Base-by-base conservation (phyloP, 257 asterid species). In the Oldenlandia corymbosa region DNA sequence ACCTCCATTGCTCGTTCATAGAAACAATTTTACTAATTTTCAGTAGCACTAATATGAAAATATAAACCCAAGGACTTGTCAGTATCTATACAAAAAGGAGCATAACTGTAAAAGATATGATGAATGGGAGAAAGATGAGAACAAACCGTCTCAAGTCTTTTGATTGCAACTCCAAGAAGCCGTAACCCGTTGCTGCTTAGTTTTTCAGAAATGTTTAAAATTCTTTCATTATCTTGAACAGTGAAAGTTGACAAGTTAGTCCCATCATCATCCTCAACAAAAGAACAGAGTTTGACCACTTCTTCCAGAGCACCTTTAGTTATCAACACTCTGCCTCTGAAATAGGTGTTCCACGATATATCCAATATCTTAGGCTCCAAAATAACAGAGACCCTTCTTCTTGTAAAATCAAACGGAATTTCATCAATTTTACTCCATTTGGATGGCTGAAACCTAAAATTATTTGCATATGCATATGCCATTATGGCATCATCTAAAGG, bases 251-350 rank as follows among this genome's bases (percentile, higher is more conserved):
- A 12, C 34, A 54, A 30, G 14, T 42, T 32, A 14, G 50, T 62
- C 7, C 3, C 24, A 53, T 55, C 74, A 52, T 52, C 42, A 2
- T 28, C 49, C 68, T 61, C 68, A 54, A 62, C 7, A 23, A 61
- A 69, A 31, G 74, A 52, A 53, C 74, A 69, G 37, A 69, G 32
- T 13, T 55, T 31, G n/a, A 53, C 52, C 62, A 69, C 68, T 27
- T 69, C 74, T 24, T 69, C 74, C 57, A 69, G 23, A 24, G 74
- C 74, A 53, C 74, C 68, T 64, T 69, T 69, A 1, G 64, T 69
- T 62, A 69, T 52, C 51, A 69, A 30, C 12, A 69, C 10, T 32
- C 58, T 62, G 17, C 62, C 57, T 7, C 17, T 30, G 28, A 42
- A 53, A 37, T 36, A 41, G 17, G 42, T 45, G 20, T 14, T 43